phyloP scores from a whole-genome alignment of 2,329 filamentous ascomycete species.

The Neopestalotiopsis sp. region DNA sequence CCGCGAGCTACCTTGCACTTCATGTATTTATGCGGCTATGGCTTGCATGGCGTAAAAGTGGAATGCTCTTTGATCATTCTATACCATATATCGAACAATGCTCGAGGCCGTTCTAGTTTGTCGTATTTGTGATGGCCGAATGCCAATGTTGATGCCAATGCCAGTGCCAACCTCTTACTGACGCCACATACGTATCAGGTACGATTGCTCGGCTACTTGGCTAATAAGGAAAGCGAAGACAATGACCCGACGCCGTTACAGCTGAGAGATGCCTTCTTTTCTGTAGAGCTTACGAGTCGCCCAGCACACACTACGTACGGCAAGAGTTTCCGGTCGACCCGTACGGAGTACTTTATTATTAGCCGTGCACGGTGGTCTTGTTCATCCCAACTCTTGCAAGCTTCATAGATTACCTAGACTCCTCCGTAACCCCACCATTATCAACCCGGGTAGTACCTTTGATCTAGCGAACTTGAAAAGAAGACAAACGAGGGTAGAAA shows the following conservation, averaged over 20 bases:
- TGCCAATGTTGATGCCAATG: background rate
- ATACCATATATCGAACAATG: background rate
- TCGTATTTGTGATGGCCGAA: background rate
- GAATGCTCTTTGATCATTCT: background rate
- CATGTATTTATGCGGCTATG: background rate
- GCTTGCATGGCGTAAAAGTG: background rate
- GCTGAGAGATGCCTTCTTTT: background rate
- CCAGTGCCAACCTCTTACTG: background rate
- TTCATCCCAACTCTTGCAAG: constrained; percentile 1
- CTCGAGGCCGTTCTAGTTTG: background rate
- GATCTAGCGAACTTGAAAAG: background rate
- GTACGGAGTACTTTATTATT: constrained; percentile 2
- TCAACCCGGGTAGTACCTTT: background rate
- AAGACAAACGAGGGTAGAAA: background rate
- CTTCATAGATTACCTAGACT: background rate
- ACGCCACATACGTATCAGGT: background rate
- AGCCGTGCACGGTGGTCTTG: background rate
- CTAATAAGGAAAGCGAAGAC: background rate
- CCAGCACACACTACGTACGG: background rate
- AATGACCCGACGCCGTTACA: background rate
- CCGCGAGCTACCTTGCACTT: background rate
- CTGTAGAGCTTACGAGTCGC: background rate
- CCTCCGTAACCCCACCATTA: background rate
- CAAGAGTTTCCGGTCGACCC: background rate
- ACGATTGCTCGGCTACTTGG: background rate